Conservation (phyloP, 768 basidiomycete species). For the Boletus rubroflammeus region DNA sequence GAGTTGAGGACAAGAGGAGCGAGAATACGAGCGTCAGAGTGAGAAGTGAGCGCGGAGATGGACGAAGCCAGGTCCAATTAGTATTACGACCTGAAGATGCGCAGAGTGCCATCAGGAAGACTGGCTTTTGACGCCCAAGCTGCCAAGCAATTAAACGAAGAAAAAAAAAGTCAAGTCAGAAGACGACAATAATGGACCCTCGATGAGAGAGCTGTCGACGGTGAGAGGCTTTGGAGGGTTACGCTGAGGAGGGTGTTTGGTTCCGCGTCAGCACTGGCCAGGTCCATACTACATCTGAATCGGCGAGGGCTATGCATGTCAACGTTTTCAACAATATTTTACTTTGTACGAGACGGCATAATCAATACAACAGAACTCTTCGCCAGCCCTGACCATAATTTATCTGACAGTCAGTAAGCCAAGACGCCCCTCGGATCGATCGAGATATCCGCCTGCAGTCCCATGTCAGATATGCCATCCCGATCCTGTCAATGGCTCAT, state of each 20-base stretch:
- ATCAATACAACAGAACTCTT: neutral
- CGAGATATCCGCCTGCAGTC: neutral
- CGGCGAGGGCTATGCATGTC: constrained; percentile 9
- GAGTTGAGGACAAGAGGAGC: constrained; percentile 11
- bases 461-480: neutral
- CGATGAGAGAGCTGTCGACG: neutral
- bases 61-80: constrained; percentile 5
- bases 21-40: constrained; percentile 9
- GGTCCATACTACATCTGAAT: no score
- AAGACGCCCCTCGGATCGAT: neutral
- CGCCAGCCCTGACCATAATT: neutral
- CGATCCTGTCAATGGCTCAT: neutral
- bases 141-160: neutral
- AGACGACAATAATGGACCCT: neutral
- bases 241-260: neutral
- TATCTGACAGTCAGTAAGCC: neutral
- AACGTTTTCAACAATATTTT: neutral
- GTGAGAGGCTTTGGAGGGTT: neutral
- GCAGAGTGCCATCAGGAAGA: constrained; percentile 6
- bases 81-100: neutral
- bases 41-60: neutral
- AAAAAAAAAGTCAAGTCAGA: neutral
- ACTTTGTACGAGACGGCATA: neutral
- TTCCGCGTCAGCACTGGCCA: neutral
- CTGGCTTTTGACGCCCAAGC: neutral